Evolutionary conservation across 2,329 filamentous ascomycete genomes (phyloP).

Genomic region (Cadophora sp.): DNA sequence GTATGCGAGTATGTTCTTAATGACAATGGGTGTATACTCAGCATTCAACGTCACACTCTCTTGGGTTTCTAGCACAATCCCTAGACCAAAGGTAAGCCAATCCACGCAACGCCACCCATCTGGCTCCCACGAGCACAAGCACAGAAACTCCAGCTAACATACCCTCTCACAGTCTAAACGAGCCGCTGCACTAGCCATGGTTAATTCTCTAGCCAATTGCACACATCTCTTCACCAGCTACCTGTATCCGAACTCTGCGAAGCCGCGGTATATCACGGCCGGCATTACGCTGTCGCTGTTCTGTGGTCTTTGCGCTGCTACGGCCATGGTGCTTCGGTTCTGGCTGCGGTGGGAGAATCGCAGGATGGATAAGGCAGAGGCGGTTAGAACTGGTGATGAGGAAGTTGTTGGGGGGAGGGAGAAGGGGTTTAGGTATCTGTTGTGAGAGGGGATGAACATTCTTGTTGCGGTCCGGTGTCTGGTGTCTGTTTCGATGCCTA

Average conservation of each 20-base stretch:
- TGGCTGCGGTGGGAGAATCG: conserved; percentile 16
- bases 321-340: conserved; percentile 17
- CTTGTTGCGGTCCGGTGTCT: no score
- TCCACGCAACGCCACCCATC: no score
- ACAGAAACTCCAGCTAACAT: not conserved
- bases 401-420: conserved; percentile 5
- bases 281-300: conserved; percentile 25
- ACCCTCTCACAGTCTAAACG: conserved; percentile 43
- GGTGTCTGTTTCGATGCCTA: no score
- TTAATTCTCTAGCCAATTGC: conserved; percentile 48
- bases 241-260: conserved; percentile 29
- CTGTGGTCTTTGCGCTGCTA: conserved; percentile 3
- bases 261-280: conserved; percentile 42
- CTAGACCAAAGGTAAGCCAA: conserved; percentile 43
- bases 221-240: conserved; percentile 49
- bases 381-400: conserved; percentile 11
- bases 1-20: conserved; percentile 32
- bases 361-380: conserved; percentile 18
- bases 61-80: conserved; percentile 42
- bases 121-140: not conserved
- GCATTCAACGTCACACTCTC: conserved; percentile 29
- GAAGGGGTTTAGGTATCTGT: conserved; percentile 17
- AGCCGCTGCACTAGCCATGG: conserved; percentile 46
- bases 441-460: not conserved
- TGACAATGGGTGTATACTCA: conserved; percentile 27